Conservation (phyloP, 2,329 filamentous ascomycete genomes). For the Shiraia bambusicola region DNA sequence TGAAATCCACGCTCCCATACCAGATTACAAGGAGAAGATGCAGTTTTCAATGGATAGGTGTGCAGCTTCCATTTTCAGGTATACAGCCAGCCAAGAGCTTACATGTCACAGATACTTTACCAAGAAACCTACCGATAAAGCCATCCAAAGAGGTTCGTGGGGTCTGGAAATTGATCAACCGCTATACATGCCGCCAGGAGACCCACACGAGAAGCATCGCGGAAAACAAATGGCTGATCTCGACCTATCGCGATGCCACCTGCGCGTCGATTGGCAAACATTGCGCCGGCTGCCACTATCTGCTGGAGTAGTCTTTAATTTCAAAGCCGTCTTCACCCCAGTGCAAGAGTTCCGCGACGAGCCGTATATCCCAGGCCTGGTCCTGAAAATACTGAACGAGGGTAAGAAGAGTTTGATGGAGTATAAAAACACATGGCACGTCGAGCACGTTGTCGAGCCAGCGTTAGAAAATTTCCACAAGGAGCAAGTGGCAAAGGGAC, state of each 20-base stretch:
- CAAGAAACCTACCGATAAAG: conserved; percentile 70
- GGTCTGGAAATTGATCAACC: conserved; percentile 74
- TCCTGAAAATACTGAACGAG: conserved; percentile 68
- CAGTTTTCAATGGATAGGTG: conserved; percentile 82
- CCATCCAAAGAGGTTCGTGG: conserved; percentile 85
- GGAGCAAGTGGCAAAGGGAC: conserved; percentile 65
- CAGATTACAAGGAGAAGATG: conserved; percentile 87
- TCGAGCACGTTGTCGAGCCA: conserved; percentile 70
- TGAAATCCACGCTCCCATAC: conserved; percentile 72
- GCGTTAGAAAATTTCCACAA: conserved; percentile 62
- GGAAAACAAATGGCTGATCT: conserved; percentile 60
- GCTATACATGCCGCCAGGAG: conserved; percentile 70
- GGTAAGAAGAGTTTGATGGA: conserved; percentile 71
- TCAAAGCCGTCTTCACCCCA: conserved; percentile 82
- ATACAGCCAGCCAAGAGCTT: background rate
- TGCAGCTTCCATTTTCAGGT: conserved; percentile 27
- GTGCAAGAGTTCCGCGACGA: conserved; percentile 70
- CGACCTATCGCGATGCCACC: conserved; percentile 59
- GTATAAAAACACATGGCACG: conserved; percentile 82
- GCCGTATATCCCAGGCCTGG: conserved; percentile 68
- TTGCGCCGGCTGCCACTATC: conserved; percentile 76
- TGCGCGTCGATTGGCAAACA: conserved; percentile 89
- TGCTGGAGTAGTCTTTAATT: conserved; percentile 78
- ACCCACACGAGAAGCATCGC: conserved; percentile 64
- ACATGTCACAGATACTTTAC: conserved; percentile 66